These are phyloP conservation scores for Huntiella bhutanensis DNA, from an alignment of 2,329 filamentous ascomycete genomes.

Conservation along the genomic window DNA sequence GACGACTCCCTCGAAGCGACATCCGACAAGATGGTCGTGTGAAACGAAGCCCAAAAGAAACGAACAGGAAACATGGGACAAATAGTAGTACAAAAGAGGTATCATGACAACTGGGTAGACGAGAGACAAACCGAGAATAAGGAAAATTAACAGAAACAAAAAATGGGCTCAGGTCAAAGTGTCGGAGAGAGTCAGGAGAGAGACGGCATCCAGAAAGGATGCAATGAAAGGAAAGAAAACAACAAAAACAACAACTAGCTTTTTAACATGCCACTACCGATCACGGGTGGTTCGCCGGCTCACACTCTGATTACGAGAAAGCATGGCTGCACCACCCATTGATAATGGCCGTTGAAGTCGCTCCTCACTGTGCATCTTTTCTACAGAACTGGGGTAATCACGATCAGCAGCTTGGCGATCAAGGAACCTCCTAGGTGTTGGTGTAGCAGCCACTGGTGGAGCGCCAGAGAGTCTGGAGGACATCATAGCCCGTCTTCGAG, in stretches of 20 bases:
- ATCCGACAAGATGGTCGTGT: too few species aligned
- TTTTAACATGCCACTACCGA: not conserved
- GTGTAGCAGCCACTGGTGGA: constrained; percentile 8
- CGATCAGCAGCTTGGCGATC: constrained; percentile 12
- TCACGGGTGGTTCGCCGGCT: constrained; percentile 18
- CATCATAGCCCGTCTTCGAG: constrained; percentile 31
- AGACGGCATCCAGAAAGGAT: not conserved
- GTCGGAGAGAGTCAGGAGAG: not conserved
- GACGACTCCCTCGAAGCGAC: too few species aligned
- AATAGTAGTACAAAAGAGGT: constrained; percentile 10
- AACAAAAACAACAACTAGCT: constrained; percentile 18
- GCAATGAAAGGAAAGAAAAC: not conserved
- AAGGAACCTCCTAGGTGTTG: constrained; percentile 6
- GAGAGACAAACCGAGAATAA: not conserved
- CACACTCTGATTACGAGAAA: constrained; percentile 28
- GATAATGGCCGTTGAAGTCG: constrained; percentile 27
- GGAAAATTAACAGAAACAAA: not conserved
- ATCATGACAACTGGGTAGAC: constrained; percentile 6
- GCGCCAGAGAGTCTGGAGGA: constrained; percentile 23
- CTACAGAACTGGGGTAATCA: constrained; percentile 14
- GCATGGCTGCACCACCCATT: constrained; percentile 21
- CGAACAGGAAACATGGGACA: constrained; percentile 12
- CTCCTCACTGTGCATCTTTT: constrained; percentile 22
- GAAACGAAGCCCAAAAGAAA: constrained; percentile 6
- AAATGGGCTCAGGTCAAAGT: not conserved